Percentiles rank a stretch among this genome's conserved stretches.
These are phyloP conservation scores for Penicillium verhagenii DNA, from an alignment of 495 filamentous ascomycete species.

Conservation along the genomic window DNA sequence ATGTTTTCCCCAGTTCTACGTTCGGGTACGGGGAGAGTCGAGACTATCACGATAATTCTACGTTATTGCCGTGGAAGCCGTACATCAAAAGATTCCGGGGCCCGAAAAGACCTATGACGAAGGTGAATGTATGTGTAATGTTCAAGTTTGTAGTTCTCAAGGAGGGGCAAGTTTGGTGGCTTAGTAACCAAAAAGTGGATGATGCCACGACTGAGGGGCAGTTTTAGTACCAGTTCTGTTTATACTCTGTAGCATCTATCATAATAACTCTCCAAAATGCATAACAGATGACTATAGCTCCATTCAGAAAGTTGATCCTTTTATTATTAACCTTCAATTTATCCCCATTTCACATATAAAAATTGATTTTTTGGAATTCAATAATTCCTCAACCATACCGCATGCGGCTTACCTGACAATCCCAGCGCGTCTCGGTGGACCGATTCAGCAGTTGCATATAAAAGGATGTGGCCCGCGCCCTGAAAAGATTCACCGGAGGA, in stretches of 20 bases:
- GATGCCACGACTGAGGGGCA: constrained; percentile 25
- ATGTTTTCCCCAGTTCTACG: constrained; percentile 28
- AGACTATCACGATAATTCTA: constrained; percentile 9
- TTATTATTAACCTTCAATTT: too few relatives aligned
- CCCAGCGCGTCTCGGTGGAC: constrained; percentile 18
- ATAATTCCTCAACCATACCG: neutral
- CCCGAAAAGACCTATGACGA: constrained; percentile 7
- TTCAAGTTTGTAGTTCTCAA: too few relatives aligned
- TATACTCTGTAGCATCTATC: neutral
- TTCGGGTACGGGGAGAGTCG: neutral
- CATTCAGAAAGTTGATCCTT: too few relatives aligned
- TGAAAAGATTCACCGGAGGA: constrained; percentile 27
- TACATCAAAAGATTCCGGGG: neutral
- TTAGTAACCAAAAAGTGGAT: constrained; percentile 3
- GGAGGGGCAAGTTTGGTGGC: too few relatives aligned
- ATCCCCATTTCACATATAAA: too few relatives aligned
- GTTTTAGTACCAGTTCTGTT: neutral
- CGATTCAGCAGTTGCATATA: constrained; percentile 6
- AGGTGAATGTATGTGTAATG: neutral
- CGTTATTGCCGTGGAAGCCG: constrained; percentile 1
- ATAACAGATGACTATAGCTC: neutral
- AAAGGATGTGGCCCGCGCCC: constrained; percentile 17
- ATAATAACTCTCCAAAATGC: neutral
- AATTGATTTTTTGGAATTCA: neutral
- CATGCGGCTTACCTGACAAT: constrained; percentile 3